Percentiles rank a stretch among this genome's conserved stretches.
These are phyloP conservation scores for Vaccinium vitisidaea DNA, from an alignment of 148 eudicot genomes.

Conservation along the genomic window DNA sequence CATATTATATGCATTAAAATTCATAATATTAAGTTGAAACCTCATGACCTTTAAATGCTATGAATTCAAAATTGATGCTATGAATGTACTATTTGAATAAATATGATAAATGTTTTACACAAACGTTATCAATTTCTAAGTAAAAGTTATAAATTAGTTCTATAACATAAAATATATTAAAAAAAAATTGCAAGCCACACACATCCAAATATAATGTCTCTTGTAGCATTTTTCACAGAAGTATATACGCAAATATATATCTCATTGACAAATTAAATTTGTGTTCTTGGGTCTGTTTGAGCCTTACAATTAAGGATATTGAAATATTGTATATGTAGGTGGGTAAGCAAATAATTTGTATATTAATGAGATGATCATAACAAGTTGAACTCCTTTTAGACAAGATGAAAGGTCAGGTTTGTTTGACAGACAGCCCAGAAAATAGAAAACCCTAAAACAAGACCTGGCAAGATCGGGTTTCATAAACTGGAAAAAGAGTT, in stretches of 20 bases:
- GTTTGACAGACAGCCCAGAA: not conserved
- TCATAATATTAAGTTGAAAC: too few species aligned
- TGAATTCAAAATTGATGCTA: too few species aligned
- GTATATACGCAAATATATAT: not conserved
- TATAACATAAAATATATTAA: too few species aligned
- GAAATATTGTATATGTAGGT: too few species aligned
- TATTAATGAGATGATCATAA: not conserved
- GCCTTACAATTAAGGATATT: not conserved
- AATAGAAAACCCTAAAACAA: constrained; percentile 4
- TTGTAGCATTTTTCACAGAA: not conserved
- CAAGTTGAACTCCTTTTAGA: not conserved
- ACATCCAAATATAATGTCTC: too few species aligned
- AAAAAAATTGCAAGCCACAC: too few species aligned
- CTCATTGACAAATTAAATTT: not conserved
- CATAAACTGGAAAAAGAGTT: not conserved
- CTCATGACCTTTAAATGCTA: too few species aligned
- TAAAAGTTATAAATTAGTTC: too few species aligned
- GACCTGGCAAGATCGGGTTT: not conserved
- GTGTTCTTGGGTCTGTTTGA: not conserved
- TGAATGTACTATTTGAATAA: too few species aligned
- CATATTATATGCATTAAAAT: too few species aligned
- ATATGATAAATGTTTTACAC: too few species aligned
- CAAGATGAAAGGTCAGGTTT: not conserved
- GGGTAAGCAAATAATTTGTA: not conserved
- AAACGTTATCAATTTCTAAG: too few species aligned